phyloP scores from a whole-genome alignment of 495 filamentous ascomycete species.

The Talaromyces borbonicus region DNA sequence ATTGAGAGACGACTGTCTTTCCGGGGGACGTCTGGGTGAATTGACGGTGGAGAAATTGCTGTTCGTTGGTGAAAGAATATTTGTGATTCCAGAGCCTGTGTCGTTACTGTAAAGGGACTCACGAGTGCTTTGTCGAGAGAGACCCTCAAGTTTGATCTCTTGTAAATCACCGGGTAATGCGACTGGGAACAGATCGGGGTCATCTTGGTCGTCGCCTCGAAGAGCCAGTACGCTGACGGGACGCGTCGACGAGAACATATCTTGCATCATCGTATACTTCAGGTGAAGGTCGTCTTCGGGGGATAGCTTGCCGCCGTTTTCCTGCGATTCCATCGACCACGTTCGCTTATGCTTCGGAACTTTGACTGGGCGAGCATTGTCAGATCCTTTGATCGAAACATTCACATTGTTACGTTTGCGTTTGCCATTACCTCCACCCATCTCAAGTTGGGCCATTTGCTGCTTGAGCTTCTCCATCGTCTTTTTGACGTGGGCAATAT shows the following conservation, averaged over 20 bases:
- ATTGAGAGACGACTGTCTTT: slow-evolving; percentile 5
- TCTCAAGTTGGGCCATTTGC: slow-evolving; percentile 79
- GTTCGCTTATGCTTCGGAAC: slow-evolving; percentile 83
- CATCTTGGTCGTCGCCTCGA: slow-evolving; percentile 72
- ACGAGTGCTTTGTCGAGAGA: slow-evolving; percentile 43
- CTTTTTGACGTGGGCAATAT: slow-evolving; percentile 87
- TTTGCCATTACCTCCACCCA: slow-evolving; percentile 82
- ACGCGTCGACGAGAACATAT: slow-evolving; percentile 91
- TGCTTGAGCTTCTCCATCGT: slow-evolving; percentile 89
- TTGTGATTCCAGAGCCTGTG: slow-evolving; percentile 39
- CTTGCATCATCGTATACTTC: slow-evolving; percentile 75
- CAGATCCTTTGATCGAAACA: slow-evolving; percentile 36
- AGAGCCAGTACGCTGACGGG: slow-evolving; percentile 78
- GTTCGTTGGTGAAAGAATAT: slow-evolving; percentile 60
- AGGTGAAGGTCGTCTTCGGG: slow-evolving; percentile 82
- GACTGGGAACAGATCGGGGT: slow-evolving; percentile 82
- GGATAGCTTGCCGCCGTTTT: slow-evolving; percentile 55
- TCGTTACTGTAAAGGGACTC: slow-evolving; percentile 48
- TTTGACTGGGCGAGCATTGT: slow-evolving; percentile 53
- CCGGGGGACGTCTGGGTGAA: slow-evolving; percentile 24
- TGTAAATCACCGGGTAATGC: slow-evolving; percentile 57
- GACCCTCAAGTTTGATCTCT: slow-evolving; percentile 46
- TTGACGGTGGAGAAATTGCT: slow-evolving; percentile 35
- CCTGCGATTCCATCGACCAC: slow-evolving; percentile 90
- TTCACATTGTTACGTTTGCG: slow-evolving; percentile 61